phyloP scores from a whole-genome alignment of 177 flowering plant genomes.

The Vitis hybrid region DNA sequence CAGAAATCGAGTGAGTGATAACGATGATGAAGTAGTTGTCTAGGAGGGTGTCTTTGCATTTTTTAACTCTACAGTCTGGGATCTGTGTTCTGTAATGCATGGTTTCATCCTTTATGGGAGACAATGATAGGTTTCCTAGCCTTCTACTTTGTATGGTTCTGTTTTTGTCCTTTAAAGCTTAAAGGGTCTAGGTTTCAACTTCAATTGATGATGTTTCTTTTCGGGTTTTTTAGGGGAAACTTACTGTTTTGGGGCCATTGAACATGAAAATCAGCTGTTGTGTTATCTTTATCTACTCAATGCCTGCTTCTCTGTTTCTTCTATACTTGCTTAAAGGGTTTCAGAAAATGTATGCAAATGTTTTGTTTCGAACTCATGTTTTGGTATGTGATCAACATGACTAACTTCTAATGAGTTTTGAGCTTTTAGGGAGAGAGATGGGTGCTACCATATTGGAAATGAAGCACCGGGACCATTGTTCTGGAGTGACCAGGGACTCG shows the following conservation, averaged over 20 bases:
- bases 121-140: too few species aligned
- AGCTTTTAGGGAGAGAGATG: conserved; percentile 43
- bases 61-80: conserved; percentile 5
- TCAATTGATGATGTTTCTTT: neutral
- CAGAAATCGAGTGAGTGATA: conserved; percentile 62
- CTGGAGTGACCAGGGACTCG: conserved; percentile 29
- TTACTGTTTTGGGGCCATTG: neutral
- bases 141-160: too few species aligned
- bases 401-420: neutral
- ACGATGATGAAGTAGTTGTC: neutral
- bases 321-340: neutral
- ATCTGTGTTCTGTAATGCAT: conserved; percentile 2
- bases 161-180: too few species aligned
- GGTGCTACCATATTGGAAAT: conserved; percentile 62
- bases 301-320: neutral
- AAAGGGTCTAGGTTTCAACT: too few species aligned
- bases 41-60: neutral
- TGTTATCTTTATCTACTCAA: too few species aligned
- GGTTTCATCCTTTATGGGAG: neutral
- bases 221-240: neutral
- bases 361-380: neutral
- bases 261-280: neutral
- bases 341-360: too few species aligned
- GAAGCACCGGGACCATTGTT: conserved; percentile 52
- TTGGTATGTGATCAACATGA: neutral